Conservation (phyloP, 768 basidiomycete species). For the Jaapia argillacea region DNA sequence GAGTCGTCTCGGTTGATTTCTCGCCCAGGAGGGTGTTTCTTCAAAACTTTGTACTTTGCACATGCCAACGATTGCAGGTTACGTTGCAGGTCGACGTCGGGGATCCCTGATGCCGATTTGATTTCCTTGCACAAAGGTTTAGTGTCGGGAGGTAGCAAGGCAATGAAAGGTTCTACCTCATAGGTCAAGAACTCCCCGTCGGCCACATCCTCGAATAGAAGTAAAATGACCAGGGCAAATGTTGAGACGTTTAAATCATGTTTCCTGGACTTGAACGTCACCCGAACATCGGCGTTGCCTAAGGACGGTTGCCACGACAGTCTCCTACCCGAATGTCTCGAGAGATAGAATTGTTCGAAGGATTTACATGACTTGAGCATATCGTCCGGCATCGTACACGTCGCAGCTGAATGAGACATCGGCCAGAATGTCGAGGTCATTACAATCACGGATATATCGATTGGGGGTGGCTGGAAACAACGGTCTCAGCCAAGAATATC, state of each 20-base stretch:
- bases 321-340: constrained; percentile 80
- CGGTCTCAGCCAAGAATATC: constrained; percentile 1
- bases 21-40: constrained; percentile 82
- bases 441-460: constrained; percentile 82
- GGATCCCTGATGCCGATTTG: constrained; percentile 61
- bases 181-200: constrained; percentile 71
- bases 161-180: constrained; percentile 35
- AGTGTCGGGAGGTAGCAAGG: constrained; percentile 1
- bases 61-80: constrained; percentile 94
- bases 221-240: constrained; percentile 74
- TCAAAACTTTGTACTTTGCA: constrained; percentile 86
- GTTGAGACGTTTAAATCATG: constrained; percentile 95
- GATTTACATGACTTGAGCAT: constrained; percentile 59
- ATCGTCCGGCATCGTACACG: constrained; percentile 58
- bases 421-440: constrained; percentile 99
- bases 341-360: constrained; percentile 86
- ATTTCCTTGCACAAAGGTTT: constrained; percentile 57
- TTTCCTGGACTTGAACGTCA: constrained; percentile 63
- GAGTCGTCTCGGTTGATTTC: constrained; percentile 69
- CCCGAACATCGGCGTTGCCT: constrained; percentile 85
- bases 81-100: constrained; percentile 74
- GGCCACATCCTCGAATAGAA: constrained; percentile 70
- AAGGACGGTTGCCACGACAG: constrained; percentile 88
- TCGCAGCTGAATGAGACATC: constrained; percentile 49
- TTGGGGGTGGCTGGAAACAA: constrained; percentile 45